Percentiles rank a stretch among this genome's conserved stretches.
Evolutionary conservation across 2,329 filamentous ascomycete genomes (phyloP).

Genomic region (Kalaharituber pfeilii): DNA sequence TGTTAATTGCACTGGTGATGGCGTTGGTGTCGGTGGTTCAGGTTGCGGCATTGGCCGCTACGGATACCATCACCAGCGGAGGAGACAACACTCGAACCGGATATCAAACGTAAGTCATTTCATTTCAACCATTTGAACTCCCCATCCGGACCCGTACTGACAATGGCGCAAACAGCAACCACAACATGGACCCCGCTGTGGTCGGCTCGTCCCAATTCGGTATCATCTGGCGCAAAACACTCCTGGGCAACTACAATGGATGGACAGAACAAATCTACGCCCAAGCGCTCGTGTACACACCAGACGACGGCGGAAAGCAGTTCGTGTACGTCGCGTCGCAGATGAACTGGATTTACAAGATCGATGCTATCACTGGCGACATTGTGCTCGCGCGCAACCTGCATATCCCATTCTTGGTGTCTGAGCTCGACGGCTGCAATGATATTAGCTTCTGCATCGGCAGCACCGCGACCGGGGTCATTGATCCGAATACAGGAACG

Average conservation of each 20-base stretch:
- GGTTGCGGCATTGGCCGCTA: slow-evolving; percentile 20
- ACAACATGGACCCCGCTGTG: slow-evolving; percentile 45
- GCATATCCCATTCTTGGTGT: slow-evolving; percentile 33
- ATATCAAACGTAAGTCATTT: slow-evolving; percentile 26
- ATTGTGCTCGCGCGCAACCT: slow-evolving; percentile 35
- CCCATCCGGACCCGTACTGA: neutral
- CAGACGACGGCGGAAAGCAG: slow-evolving; percentile 31
- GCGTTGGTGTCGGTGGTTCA: slow-evolving; percentile 4
- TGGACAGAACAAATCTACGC: slow-evolving; percentile 31
- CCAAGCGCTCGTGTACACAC: slow-evolving; percentile 37
- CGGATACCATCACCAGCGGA: slow-evolving; percentile 43
- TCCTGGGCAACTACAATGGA: slow-evolving; percentile 37
- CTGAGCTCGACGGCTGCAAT: slow-evolving; percentile 33
- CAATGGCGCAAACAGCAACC: slow-evolving; percentile 29
- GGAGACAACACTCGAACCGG: slow-evolving; percentile 39
- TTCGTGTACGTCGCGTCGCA: slow-evolving; percentile 41
- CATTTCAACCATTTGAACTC: too few relatives aligned
- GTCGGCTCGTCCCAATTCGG: slow-evolving; percentile 39
- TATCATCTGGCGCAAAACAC: slow-evolving; percentile 35
- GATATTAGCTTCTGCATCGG: slow-evolving; percentile 35
- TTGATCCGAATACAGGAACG: slow-evolving; percentile 35
- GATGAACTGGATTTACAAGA: slow-evolving; percentile 41
- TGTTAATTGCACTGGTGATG: too few relatives aligned
- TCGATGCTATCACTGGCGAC: slow-evolving; percentile 38
- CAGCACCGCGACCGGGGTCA: slow-evolving; percentile 35